phyloP scores from a whole-genome alignment of 73 alveolate genomes.

The Paramecium octaurelia region DNA sequence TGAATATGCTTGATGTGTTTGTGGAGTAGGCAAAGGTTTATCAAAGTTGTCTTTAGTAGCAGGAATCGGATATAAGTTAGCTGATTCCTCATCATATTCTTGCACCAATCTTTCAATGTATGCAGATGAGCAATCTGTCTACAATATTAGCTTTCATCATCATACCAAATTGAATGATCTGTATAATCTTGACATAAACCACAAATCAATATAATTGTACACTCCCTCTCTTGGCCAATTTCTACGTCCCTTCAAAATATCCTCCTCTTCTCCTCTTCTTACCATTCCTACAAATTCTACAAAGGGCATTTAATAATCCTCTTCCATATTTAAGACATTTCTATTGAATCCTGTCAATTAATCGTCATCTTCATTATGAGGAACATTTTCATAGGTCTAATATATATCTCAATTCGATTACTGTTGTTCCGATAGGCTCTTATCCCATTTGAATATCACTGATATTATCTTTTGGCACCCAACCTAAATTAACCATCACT shows the following conservation, averaged over 20 bases:
- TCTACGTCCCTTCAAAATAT: constrained; percentile 46
- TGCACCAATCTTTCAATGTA: constrained; percentile 59
- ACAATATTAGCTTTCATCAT: neutral
- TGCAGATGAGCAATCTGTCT: constrained; percentile 48
- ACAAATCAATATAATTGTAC: constrained; percentile 59
- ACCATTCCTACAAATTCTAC: constrained; percentile 59
- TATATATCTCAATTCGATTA: neutral
- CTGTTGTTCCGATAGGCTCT: constrained; percentile 52
- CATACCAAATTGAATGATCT: constrained; percentile 61
- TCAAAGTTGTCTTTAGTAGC: constrained; percentile 62
- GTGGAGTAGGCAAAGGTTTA: constrained; percentile 62
- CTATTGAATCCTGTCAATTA: constrained; percentile 43
- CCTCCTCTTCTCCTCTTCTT: constrained; percentile 58
- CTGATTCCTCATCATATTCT: constrained; percentile 58
- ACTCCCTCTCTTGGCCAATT: constrained; percentile 59
- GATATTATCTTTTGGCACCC: constrained; percentile 59
- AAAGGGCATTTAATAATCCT: constrained; percentile 46
- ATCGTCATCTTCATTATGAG: constrained; percentile 20
- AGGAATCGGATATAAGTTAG: constrained; percentile 60
- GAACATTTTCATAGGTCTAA: neutral
- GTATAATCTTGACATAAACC: constrained; percentile 49
- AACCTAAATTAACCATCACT: constrained; percentile 57
- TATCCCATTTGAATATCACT: constrained; percentile 53
- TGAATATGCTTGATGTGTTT: constrained; percentile 41
- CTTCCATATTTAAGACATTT: constrained; percentile 51